Evolutionary conservation across 257 asterid species (phyloP).

Genomic region (Jacaranda mimosifolia): DNA sequence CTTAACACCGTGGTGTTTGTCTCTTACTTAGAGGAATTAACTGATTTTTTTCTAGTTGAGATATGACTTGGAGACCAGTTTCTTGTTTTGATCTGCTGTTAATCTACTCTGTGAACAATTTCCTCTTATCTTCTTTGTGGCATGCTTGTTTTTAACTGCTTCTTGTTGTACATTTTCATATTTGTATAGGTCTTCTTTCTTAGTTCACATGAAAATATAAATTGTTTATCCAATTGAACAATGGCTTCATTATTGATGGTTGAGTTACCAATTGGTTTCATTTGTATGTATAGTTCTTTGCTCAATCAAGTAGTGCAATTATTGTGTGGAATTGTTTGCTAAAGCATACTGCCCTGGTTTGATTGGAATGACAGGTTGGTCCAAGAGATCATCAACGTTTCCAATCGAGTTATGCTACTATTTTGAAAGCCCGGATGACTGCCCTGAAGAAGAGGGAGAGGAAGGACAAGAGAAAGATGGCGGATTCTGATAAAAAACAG

Average conservation of each 20-base stretch:
- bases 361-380: constrained; percentile 68
- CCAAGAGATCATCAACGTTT: constrained; percentile 87
- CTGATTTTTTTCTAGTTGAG: not conserved
- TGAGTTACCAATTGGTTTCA: not conserved
- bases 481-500: constrained; percentile 69
- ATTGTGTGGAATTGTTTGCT: too few relatives aligned
- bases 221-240: too few relatives aligned
- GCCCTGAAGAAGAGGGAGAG: constrained; percentile 95
- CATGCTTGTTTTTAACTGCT: not conserved
- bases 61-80: not conserved
- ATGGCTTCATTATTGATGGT: not conserved
- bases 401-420: constrained; percentile 78
- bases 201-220: not conserved
- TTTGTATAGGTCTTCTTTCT: not conserved
- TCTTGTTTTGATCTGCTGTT: not conserved
- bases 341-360: not conserved
- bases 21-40: constrained; percentile 2
- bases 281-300: not conserved
- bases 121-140: not conserved
- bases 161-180: not conserved
- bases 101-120: not conserved
- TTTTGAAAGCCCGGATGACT: constrained; percentile 58
- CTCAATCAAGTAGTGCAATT: too few relatives aligned
- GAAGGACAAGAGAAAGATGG: constrained; percentile 80
- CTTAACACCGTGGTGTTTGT: not conserved